These are phyloP conservation scores for Leccinum imitatum DNA, from an alignment of 768 basidiomycete genomes.

Conservation along the genomic window DNA sequence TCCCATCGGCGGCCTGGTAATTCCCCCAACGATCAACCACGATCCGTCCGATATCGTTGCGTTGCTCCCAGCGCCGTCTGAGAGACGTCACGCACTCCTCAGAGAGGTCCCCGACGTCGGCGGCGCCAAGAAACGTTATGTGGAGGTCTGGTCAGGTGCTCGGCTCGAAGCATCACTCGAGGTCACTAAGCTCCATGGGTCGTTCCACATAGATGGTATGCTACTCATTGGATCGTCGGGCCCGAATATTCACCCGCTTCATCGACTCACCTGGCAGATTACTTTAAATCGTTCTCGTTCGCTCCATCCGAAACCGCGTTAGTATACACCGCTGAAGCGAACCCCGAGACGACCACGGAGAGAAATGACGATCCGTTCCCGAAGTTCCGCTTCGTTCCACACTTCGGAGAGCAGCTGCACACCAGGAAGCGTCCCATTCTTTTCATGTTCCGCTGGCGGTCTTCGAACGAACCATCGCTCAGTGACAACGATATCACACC, in stretches of 20 bases:
- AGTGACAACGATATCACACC: constrained; percentile 5
- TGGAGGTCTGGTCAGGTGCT: constrained; percentile 53
- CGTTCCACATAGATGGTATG: constrained; percentile 63
- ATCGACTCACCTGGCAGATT: constrained; percentile 38
- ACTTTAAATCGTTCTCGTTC: constrained; percentile 51
- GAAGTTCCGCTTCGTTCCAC: constrained; percentile 56
- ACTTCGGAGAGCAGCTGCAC: constrained; percentile 62
- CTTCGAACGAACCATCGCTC: constrained; percentile 1
- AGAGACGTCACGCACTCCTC: constrained; percentile 45
- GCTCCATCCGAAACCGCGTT: constrained; percentile 51
- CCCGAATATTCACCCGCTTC: constrained; percentile 3
- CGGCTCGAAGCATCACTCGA: constrained; percentile 48
- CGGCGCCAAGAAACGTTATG: constrained; percentile 43
- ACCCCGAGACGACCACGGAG: constrained; percentile 20
- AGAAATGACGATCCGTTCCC: constrained; percentile 30
- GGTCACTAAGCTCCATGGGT: constrained; percentile 56
- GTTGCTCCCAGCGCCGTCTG: constrained; percentile 43
- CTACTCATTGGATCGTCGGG: not conserved
- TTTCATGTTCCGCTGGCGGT: constrained; percentile 54
- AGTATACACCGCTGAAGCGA: constrained; percentile 62
- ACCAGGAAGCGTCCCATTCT: constrained; percentile 52
- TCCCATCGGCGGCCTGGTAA: constrained; percentile 5
- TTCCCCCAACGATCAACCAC: constrained; percentile 16
- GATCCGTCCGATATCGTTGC: constrained; percentile 39
- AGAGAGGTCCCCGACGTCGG: constrained; percentile 33